Evolutionary conservation across 2,329 filamentous ascomycete species (phyloP).

Genomic region (Dothiorella sarmentorum): DNA sequence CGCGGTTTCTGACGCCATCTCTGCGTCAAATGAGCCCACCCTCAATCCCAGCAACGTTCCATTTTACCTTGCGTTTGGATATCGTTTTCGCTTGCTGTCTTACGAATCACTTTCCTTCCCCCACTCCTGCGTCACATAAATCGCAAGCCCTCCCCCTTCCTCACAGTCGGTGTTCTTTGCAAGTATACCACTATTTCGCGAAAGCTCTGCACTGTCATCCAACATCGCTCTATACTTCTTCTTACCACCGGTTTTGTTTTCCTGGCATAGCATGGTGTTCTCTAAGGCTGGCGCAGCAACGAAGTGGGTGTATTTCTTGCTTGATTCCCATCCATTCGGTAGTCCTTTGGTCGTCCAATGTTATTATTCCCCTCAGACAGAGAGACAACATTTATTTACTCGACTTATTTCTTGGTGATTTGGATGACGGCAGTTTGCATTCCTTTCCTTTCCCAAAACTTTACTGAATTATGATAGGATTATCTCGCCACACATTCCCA

Average conservation of each 20-base stretch:
- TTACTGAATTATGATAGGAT: no score
- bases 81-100: background rate
- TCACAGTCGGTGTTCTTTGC: conserved; percentile 5
- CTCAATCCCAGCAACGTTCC: background rate
- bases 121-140: background rate
- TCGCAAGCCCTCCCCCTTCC: background rate
- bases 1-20: background rate
- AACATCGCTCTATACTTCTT: background rate
- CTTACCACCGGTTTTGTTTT: background rate
- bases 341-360: background rate
- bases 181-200: conserved; percentile 10
- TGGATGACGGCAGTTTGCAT: no score
- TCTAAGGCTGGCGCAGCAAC: background rate
- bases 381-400: background rate
- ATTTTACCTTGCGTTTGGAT: background rate
- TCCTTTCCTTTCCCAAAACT: no score
- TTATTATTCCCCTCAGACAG: conserved; percentile 4
- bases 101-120: background rate
- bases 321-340: background rate
- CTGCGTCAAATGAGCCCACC: background rate
- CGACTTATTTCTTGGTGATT: background rate
- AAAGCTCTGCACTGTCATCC: background rate
- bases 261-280: conserved; percentile 17
- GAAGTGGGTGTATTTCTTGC: background rate
- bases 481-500: no score